These are phyloP conservation scores for Paraconiothyrium brasiliense DNA, from an alignment of 2,329 filamentous ascomycete genomes.

Conservation along the genomic window DNA sequence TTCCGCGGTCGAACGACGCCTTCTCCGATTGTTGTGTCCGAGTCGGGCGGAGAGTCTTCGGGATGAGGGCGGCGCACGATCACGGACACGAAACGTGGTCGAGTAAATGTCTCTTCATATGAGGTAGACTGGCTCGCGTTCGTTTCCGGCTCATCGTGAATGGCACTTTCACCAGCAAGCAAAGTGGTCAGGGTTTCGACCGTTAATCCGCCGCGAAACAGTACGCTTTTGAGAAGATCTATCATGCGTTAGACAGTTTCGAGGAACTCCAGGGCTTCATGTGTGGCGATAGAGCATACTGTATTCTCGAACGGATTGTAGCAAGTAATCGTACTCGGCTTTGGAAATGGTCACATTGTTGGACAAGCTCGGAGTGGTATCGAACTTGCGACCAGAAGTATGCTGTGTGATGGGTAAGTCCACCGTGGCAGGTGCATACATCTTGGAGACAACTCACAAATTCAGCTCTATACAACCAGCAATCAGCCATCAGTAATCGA, in stretches of 20 bases:
- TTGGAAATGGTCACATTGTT: slow-evolving; percentile 65
- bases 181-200: slow-evolving; percentile 60
- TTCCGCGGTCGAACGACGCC: slow-evolving; percentile 23
- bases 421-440: not conserved
- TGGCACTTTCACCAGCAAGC: slow-evolving; percentile 42
- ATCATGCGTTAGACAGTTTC: slow-evolving; percentile 13
- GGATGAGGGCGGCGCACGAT: slow-evolving; percentile 17
- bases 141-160: slow-evolving; percentile 24
- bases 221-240: slow-evolving; percentile 58
- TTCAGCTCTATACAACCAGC: slow-evolving; percentile 53
- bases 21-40: slow-evolving; percentile 33
- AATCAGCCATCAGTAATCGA: slow-evolving; percentile 34
- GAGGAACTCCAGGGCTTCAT: not conserved
- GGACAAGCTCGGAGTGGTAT: slow-evolving; percentile 46
- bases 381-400: slow-evolving; percentile 49
- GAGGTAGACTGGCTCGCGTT: slow-evolving; percentile 22
- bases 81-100: slow-evolving; percentile 21
- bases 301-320: slow-evolving; percentile 61
- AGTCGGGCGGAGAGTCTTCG: slow-evolving; percentile 22
- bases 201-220: slow-evolving; percentile 62
- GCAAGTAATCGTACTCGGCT: slow-evolving; percentile 68
- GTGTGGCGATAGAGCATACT: slow-evolving; percentile 52
- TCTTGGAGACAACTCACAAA: slow-evolving; percentile 54
- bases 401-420: slow-evolving; percentile 43
- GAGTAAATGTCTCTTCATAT: slow-evolving; percentile 27